Evolutionary conservation across 1,284 basidiomycete species (phyloP).

Genomic region (Fomitopsis schrenkii): DNA sequence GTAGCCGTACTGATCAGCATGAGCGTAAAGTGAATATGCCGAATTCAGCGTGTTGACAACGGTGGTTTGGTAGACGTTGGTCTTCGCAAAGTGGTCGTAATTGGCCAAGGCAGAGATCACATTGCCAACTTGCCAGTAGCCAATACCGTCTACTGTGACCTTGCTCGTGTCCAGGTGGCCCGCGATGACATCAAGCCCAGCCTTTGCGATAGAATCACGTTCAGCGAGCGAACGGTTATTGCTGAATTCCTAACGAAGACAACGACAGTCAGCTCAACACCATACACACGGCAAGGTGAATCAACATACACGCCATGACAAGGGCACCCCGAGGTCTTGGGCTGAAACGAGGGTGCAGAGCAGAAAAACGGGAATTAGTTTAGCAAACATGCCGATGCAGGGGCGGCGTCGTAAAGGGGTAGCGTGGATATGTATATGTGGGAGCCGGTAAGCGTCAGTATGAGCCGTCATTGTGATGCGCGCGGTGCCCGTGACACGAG

Average conservation of each 20-base stretch:
- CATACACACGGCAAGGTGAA: neutral
- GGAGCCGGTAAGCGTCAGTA: no score
- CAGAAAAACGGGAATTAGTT: neutral
- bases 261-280: neutral
- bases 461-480: no score
- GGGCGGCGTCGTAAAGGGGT: neutral
- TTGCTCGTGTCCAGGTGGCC: neutral
- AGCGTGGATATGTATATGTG: no score
- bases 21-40: constrained; percentile 32
- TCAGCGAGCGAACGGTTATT: neutral
- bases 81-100: neutral
- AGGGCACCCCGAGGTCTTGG: neutral
- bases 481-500: no score
- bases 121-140: neutral
- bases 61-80: constrained; percentile 15
- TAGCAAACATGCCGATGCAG: neutral
- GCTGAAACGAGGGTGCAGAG: neutral
- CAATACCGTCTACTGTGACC: neutral
- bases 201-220: neutral
- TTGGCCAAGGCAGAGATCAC: neutral
- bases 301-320: neutral
- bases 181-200: neutral
- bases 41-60: constrained; percentile 39
- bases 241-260: neutral
- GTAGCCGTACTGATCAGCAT: constrained; percentile 41